Evolutionary conservation across 2,329 filamentous ascomycete genomes (phyloP), one percentile per base, ranked within the genome.

Genomic region (Esteya vermicola): DNA sequence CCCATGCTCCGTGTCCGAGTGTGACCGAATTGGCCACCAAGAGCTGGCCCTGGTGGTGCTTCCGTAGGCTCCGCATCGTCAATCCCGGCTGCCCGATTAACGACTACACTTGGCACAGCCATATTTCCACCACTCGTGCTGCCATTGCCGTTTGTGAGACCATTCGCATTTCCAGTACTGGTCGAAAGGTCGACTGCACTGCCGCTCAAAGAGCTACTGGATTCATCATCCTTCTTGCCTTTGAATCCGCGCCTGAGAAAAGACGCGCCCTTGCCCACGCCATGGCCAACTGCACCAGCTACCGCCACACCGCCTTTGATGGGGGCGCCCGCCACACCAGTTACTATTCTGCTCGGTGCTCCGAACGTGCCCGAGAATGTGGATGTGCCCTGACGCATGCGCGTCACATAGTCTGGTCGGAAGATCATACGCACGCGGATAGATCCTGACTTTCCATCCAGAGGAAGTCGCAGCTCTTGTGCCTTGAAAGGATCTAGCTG

Each of bases 311-410:
- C 84, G 27, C 86, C 88, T 63, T 96, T 96, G 59, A 98, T 80
- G n/a, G 91, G 93, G 16, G 81, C 91, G 28, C 89, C 89, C 22
- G 75, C 78, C 39, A 81, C 77, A 46, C 77, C 76, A 12, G 78
- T 81, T 43, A 96, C 83, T 44, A 98, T 86, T 60, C 88, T 88
- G 36, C 84, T 84, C 22, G 91, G 85, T 1, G 78, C 70, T 6
- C 79, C 81, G 56, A 96, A 95, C 1, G 86, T 93, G 25, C 88
- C 88, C 1, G 81, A 80, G 64, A 98, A 94, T 1, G 89, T 95
- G 1, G 86, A 86, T 0, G 86, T 91, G 38, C 91, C 91, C 58
- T 95, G 85, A 36, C 86, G 75, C 12, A 82, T 74, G 41, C 91
- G 78, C 13, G 81, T 82, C 44, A 98, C 81, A 54, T 96, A 98